Base-by-base conservation (phyloP, 2,329 filamentous ascomycete genomes). In the Colletotrichum costaricense region DNA sequence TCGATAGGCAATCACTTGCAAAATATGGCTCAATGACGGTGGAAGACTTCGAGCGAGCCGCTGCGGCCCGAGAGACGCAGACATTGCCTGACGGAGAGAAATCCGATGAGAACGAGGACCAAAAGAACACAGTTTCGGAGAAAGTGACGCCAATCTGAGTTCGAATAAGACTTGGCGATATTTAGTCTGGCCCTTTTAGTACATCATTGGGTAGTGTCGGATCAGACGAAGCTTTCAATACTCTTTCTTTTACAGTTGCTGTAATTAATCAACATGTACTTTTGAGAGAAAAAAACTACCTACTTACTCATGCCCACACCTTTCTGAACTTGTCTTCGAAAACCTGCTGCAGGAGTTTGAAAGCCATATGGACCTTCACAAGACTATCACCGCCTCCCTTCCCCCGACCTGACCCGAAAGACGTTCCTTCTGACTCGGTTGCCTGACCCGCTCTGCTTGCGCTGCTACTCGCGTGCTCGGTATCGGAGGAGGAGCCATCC, bases 311-410 rank as follows among this genome's bases (percentile, higher is more conserved):
- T 79, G 90, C 88, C 88, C 89, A 91, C 77, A 88, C 87, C 77
- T 87, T 87, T 78, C 79, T 85, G 81, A 93, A 93, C 83, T 92
- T 93, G 57, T 85, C 84, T 75, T 92, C 88, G 79, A 93, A 93
- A 69, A 90, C 88, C 33, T 84, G 82, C 77, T 88, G 88, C 75
- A 93, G 78, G 76, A 86, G 81, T 73, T 83, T 84, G 77, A 93
- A 93, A 1, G 90, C 89, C 76, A 84, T 86, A 16, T 92, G 82
- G 28, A 93, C 90, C 75, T 88, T 87, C 75, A 86, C 77, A 78
- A 93, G 78, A 46, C 84, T 85, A 58, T 81, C 83, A 49, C 84
- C 86, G 60, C 86, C 85, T 35, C 85, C 76, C 16, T 76, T 73
- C 6, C 71, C 68, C 54, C 65, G 28, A 54, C 30, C 68, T 2